Evolutionary conservation across 2,329 filamentous ascomycete species (phyloP).

Genomic region (Sporothrix humicola): DNA sequence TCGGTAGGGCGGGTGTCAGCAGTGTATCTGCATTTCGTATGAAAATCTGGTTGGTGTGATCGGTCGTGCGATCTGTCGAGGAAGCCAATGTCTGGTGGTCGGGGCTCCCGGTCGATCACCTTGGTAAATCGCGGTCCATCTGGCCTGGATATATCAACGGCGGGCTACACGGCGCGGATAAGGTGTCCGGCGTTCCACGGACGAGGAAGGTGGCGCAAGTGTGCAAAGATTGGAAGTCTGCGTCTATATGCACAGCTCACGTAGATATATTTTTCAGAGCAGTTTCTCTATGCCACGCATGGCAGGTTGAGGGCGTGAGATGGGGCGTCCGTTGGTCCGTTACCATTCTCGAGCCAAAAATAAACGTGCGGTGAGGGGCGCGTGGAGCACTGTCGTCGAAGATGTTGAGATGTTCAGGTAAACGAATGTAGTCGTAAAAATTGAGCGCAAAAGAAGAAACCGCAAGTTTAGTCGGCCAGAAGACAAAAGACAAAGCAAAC

Average conservation of each 20-base stretch:
- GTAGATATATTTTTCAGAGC: neutral
- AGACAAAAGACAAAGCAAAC: neutral
- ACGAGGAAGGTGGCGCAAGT: neutral
- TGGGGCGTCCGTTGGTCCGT: slow-evolving; percentile 5
- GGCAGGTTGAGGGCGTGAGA: neutral
- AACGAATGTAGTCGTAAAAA: neutral
- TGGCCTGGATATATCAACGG: neutral
- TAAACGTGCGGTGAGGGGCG: neutral
- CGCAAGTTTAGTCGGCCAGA: neutral
- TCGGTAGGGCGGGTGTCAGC: neutral
- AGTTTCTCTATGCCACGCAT: slow-evolving; percentile 1
- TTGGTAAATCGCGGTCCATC: slow-evolving; percentile 31
- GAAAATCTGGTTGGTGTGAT: neutral
- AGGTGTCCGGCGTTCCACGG: neutral
- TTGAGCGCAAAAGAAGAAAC: neutral
- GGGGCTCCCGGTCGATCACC: slow-evolving; percentile 22
- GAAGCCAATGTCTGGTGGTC: slow-evolving; percentile 10
- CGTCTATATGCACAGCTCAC: neutral
- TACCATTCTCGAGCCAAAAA: slow-evolving; percentile 4
- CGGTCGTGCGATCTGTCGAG: neutral
- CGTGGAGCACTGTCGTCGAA: neutral
- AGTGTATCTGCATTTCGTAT: slow-evolving; percentile 11
- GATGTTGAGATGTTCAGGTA: neutral
- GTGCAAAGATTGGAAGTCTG: neutral
- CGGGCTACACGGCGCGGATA: neutral